These are phyloP conservation scores for Cladosporium oxysporum DNA, from an alignment of 2,329 filamentous ascomycete species.

Conservation along the genomic window DNA sequence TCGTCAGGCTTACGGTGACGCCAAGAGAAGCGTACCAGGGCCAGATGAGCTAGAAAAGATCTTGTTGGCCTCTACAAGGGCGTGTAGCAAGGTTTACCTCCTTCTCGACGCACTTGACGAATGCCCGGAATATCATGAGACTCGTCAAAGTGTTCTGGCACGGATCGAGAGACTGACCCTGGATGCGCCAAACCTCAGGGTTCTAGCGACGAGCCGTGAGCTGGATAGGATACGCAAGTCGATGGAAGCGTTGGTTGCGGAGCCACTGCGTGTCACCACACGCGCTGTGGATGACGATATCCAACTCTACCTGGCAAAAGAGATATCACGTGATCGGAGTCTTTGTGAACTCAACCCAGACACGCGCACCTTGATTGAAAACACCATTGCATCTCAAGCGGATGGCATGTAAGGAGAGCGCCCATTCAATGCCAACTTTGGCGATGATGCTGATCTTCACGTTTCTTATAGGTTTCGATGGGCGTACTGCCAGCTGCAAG, in stretches of 20 bases:
- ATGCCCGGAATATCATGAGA: constrained; percentile 27
- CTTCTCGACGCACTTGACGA: constrained; percentile 41
- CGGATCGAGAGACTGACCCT: constrained; percentile 23
- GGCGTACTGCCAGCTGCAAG: constrained; percentile 31
- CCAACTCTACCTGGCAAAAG: constrained; percentile 20
- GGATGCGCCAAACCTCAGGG: constrained; percentile 20
- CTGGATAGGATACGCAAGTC: constrained; percentile 23
- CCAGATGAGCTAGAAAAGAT: too few species aligned
- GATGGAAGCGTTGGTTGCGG: constrained; percentile 21
- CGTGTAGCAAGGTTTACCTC: constrained; percentile 33
- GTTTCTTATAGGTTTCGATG: constrained; percentile 37
- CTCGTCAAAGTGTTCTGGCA: constrained; percentile 24
- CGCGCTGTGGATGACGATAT: constrained; percentile 25
- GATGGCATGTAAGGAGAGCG: constrained; percentile 34
- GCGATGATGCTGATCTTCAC: too few species aligned
- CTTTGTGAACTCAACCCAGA: constrained; percentile 20
- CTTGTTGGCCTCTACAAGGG: constrained; percentile 21
- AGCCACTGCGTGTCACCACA: constrained; percentile 18
- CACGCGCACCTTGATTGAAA: constrained; percentile 25
- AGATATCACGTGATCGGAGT: constrained; percentile 24
- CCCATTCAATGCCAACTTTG: too few species aligned
- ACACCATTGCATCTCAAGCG: constrained; percentile 26
- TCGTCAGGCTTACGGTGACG: too few species aligned
- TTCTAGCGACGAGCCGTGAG: constrained; percentile 31
- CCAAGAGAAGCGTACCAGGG: too few species aligned